Percentiles rank a stretch among this genome's conserved stretches.
These are phyloP conservation scores for Lactarius tabidus DNA, from an alignment of 768 basidiomycete genomes.

Conservation along the genomic window DNA sequence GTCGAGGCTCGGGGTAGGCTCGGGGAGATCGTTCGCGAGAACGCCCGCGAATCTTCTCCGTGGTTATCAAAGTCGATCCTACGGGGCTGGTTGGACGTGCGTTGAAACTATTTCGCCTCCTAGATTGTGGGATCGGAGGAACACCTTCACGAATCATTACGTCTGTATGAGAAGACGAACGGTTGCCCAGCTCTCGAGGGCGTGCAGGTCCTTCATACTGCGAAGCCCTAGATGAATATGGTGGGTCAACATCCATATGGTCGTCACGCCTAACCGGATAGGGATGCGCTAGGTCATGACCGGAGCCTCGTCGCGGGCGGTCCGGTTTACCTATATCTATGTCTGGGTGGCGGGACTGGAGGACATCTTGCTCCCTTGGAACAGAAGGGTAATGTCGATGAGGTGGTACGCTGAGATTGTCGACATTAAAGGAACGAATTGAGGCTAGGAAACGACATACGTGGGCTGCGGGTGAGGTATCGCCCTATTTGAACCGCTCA, in stretches of 20 bases:
- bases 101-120: conserved; percentile 6
- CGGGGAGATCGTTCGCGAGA: conserved; percentile 12
- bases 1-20: conserved; percentile 8
- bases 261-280: conserved; percentile 20
- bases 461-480: conserved; percentile 12
- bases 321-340: neutral
- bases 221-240: conserved; percentile 16
- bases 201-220: conserved; percentile 9
- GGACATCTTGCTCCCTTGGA: conserved; percentile 7
- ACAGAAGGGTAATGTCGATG: conserved; percentile 15
- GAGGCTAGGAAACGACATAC: conserved; percentile 7
- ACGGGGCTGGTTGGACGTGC: neutral
- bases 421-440: neutral
- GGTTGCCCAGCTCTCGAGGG: neutral
- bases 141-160: neutral
- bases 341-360: conserved; percentile 10
- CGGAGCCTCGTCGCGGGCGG: conserved; percentile 6
- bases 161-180: conserved; percentile 8
- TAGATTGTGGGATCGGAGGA: neutral
- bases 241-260: conserved; percentile 20
- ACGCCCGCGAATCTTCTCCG: conserved; percentile 2
- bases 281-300: conserved; percentile 6
- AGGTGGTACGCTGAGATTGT: conserved; percentile 11
- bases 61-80: neutral
- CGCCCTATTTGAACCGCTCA: conserved; percentile 11